Percentiles rank a stretch among this genome's conserved stretches.
Conservation (phyloP, 768 basidiomycete genomes). For the Phlebiopsis gigantea region DNA sequence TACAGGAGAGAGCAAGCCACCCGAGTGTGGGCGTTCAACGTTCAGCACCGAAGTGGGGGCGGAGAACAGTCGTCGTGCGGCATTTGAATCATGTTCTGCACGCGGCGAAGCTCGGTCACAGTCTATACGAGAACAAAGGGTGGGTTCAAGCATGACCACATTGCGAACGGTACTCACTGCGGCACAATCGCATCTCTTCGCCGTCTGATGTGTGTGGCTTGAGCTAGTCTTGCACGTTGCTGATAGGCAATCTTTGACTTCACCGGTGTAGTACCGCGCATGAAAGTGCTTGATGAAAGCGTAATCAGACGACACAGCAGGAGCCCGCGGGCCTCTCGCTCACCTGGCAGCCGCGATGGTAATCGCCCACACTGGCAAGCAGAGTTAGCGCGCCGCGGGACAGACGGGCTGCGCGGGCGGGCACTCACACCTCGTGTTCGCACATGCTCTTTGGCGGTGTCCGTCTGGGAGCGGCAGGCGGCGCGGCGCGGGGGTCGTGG, state of each 20-base stretch:
- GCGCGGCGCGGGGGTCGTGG: too few relatives aligned
- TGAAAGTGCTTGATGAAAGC: constrained; percentile 28
- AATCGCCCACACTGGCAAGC: constrained; percentile 29
- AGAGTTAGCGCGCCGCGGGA: background rate
- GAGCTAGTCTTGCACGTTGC: constrained; percentile 29
- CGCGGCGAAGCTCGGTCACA: constrained; percentile 30
- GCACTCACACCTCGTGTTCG: constrained; percentile 32
- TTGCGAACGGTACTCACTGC: constrained; percentile 3
- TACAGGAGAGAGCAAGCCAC: background rate
- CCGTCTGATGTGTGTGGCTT: constrained; percentile 29
- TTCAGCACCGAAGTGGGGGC: background rate
- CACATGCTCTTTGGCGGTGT: constrained; percentile 21
- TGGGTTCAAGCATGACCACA: too few relatives aligned
- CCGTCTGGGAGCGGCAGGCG: background rate
- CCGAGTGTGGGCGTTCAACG: background rate
- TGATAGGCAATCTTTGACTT: constrained; percentile 27
- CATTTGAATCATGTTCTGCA: constrained; percentile 32
- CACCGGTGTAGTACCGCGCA: constrained; percentile 32
- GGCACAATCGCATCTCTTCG: constrained; percentile 31
- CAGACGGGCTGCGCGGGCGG: background rate
- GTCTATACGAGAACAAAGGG: constrained; percentile 18
- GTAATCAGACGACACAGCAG: background rate
- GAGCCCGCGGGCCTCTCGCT: background rate
- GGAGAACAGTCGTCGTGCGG: constrained; percentile 28
- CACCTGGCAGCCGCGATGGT: constrained; percentile 33